These are phyloP conservation scores for Dioscorea cayenensis DNA, from an alignment of 116 monocot species.

Conservation along the genomic window DNA sequence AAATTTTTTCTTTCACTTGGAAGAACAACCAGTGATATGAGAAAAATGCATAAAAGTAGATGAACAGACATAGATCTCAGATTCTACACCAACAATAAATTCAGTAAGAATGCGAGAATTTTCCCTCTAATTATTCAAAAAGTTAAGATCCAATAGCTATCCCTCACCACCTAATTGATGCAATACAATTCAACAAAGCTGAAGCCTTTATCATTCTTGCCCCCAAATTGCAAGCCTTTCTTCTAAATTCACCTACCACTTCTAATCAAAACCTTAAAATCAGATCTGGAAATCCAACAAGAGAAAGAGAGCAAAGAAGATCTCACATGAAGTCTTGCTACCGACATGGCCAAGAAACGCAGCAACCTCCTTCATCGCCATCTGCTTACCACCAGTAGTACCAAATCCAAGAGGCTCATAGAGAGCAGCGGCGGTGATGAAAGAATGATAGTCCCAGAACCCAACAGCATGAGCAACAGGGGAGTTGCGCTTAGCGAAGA, in stretches of 20 bases:
- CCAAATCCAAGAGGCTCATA: slow-evolving; percentile 89
- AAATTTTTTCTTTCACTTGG: background rate
- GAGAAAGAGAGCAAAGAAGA: background rate
- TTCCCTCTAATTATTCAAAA: background rate
- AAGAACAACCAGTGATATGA: too few relatives aligned
- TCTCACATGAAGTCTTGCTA: slow-evolving; percentile 85
- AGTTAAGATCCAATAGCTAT: background rate
- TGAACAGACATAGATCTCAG: too few relatives aligned
- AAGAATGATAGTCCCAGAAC: slow-evolving; percentile 94
- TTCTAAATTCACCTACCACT: background rate
- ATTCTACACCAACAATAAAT: too few relatives aligned
- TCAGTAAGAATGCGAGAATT: background rate
- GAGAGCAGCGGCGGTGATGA: slow-evolving; percentile 72
- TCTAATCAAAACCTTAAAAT: background rate
- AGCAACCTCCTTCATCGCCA: slow-evolving; percentile 85
- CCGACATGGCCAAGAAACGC: slow-evolving; percentile 95
- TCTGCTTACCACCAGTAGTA: slow-evolving; percentile 80
- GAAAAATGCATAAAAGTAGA: too few relatives aligned
- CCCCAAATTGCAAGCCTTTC: background rate
- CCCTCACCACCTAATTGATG: too few relatives aligned
- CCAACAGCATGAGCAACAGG: slow-evolving; percentile 84
- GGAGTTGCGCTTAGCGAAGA: slow-evolving; percentile 82
- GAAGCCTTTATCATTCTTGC: too few relatives aligned
- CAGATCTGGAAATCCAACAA: background rate
- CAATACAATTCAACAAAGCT: too few relatives aligned